Conservation (phyloP, 1,284 basidiomycete genomes). For the Kalmanozyma brasiliensis region DNA sequence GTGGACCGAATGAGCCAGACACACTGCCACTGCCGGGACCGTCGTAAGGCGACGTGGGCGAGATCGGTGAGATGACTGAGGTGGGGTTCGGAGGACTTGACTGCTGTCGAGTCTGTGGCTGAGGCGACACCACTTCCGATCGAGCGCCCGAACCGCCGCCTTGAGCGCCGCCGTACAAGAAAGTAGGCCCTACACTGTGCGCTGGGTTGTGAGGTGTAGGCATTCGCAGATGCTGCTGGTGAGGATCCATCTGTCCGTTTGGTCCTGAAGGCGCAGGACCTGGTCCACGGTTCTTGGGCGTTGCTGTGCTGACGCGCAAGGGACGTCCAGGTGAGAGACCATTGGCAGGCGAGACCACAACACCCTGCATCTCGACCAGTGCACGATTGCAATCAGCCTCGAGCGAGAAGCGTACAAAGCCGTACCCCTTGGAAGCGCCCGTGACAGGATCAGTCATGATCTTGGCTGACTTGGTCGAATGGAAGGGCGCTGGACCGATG, state of each 20-base stretch:
- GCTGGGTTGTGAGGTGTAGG: conserved; percentile 43
- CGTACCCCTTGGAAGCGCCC: conserved; percentile 59
- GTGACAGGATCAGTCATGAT: conserved; percentile 60
- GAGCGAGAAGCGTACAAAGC: conserved; percentile 60
- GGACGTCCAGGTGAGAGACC: conserved; percentile 55
- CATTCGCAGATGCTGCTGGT: conserved; percentile 41
- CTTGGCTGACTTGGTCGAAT: conserved; percentile 59
- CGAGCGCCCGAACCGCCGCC: conserved; percentile 9
- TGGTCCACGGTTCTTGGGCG: conserved; percentile 55
- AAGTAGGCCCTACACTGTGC: conserved; percentile 25
- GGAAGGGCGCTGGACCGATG: conserved; percentile 57
- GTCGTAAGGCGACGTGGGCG: conserved; percentile 30
- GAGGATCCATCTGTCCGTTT: conserved; percentile 14
- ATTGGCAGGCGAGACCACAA: conserved; percentile 45
- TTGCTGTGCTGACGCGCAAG: conserved; percentile 58
- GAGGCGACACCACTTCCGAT: conserved; percentile 40
- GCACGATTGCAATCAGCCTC: conserved; percentile 62
- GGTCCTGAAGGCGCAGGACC: conserved; percentile 14
- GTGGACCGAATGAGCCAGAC: conserved; percentile 25
- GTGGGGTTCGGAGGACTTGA: conserved; percentile 16
- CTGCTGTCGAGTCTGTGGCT: conserved; percentile 27
- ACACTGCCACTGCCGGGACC: conserved; percentile 12
- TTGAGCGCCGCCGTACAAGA: conserved; percentile 31
- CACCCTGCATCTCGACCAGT: conserved; percentile 64
- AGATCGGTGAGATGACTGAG: conserved; percentile 30